These are phyloP conservation scores for Gossypium raimondii DNA, from an alignment of 345 rosid species.

Conservation along the genomic window DNA sequence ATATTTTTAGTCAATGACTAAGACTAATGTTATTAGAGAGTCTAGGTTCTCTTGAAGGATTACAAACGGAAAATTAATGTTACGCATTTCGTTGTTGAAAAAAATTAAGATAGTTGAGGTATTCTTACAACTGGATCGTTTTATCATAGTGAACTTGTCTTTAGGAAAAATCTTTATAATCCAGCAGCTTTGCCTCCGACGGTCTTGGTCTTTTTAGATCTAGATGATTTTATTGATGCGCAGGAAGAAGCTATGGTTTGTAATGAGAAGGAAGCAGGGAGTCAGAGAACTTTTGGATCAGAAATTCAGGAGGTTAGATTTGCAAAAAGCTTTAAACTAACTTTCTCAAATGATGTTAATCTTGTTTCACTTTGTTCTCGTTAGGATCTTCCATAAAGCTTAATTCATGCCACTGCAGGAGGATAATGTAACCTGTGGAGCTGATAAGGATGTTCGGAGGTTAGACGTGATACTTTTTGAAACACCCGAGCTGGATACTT, in stretches of 20 bases:
- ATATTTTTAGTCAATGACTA: background rate
- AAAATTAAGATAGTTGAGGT: background rate
- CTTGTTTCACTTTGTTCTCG: conserved; percentile 9
- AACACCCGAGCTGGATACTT: conserved; percentile 49
- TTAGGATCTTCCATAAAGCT: background rate
- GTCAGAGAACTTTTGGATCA: conserved; percentile 16
- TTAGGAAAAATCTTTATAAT: background rate
- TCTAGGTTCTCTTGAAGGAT: background rate
- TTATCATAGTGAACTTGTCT: background rate
- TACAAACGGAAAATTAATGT: background rate
- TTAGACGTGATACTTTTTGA: conserved; percentile 46
- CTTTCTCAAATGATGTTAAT: conserved; percentile 8
- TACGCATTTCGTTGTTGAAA: background rate
- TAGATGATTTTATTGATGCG: conserved; percentile 16
- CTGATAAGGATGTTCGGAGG: conserved; percentile 22
- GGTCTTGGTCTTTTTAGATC: background rate
- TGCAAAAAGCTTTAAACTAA: conserved; percentile 1
- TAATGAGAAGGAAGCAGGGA: conserved; percentile 22
- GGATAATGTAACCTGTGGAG: conserved; percentile 24
- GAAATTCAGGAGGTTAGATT: conserved; percentile 29
- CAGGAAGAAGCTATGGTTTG: conserved; percentile 26
- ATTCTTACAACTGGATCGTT: background rate
- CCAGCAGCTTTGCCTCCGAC: background rate
- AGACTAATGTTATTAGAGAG: background rate
- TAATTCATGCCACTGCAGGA: conserved; percentile 37